Conservation (phyloP, 305 asterid species). For the Withania somnifera region DNA sequence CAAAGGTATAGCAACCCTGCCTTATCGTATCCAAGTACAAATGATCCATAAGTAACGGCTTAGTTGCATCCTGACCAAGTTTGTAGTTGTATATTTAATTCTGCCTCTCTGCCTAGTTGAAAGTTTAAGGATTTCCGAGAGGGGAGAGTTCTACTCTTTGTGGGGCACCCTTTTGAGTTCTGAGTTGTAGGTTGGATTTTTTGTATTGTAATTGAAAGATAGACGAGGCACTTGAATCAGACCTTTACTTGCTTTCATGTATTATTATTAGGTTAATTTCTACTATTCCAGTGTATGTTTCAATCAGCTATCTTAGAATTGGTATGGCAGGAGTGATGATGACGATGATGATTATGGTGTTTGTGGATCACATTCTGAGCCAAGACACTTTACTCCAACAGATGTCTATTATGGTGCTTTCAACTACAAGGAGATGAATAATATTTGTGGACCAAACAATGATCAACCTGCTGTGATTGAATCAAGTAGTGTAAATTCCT, state of each 20-base stretch:
- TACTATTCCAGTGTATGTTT: neutral
- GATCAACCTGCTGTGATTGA: conserved; percentile 28
- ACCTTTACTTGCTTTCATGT: neutral
- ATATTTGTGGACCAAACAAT: conserved; percentile 24
- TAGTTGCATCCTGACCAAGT: neutral
- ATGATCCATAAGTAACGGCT: neutral
- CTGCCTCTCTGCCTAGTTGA: neutral
- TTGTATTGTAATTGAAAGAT: neutral
- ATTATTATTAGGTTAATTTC: neutral
- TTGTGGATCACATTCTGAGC: conserved; percentile 39
- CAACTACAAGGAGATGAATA: conserved; percentile 32
- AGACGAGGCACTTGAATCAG: neutral
- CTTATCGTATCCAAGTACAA: neutral
- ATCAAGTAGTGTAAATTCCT: conserved; percentile 20
- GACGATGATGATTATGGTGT: conserved; percentile 60
- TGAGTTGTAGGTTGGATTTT: neutral
- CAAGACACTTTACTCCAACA: conserved; percentile 18
- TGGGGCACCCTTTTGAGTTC: neutral
- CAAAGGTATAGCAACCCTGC: neutral
- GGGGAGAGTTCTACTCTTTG: neutral
- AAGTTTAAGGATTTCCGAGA: neutral
- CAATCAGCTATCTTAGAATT: conserved; percentile 8
- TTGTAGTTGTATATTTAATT: neutral
- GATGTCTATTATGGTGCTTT: conserved; percentile 26
- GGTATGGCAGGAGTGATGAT: conserved; percentile 52